Evolutionary conservation across 257 asterid genomes (phyloP).

Genomic region (Linderniella brevidens): DNA sequence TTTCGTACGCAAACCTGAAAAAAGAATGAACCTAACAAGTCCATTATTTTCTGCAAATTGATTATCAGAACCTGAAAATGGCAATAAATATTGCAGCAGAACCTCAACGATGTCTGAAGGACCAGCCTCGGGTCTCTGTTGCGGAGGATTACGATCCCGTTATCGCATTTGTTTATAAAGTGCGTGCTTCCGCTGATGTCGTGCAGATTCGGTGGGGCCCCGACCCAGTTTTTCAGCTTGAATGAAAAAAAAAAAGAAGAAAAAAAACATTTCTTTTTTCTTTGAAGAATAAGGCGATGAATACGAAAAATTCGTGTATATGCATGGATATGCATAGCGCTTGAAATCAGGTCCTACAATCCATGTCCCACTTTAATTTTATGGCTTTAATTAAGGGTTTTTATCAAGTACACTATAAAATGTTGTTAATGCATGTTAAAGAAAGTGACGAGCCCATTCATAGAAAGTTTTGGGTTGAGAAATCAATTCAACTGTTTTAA

Average conservation of each 20-base stretch:
- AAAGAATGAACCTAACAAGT: background rate
- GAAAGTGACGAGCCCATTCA: too few relatives aligned
- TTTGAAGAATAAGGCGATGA: slow-evolving; percentile 9
- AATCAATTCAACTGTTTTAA: too few relatives aligned
- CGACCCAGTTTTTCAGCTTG: slow-evolving; percentile 78
- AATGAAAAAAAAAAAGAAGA: slow-evolving; percentile 3
- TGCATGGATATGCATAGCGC: background rate
- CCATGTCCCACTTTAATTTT: too few relatives aligned
- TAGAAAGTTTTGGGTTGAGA: too few relatives aligned
- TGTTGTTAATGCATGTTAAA: too few relatives aligned
- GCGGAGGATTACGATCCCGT: slow-evolving; percentile 87
- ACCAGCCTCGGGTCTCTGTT: slow-evolving; percentile 73
- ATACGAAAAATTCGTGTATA: background rate
- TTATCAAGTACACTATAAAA: too few relatives aligned
- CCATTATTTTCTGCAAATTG: background rate
- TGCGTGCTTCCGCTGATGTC: slow-evolving; percentile 99
- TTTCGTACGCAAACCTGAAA: slow-evolving; percentile 75
- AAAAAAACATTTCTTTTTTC: slow-evolving; percentile 1
- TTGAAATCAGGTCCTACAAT: too few relatives aligned
- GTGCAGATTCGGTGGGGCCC: slow-evolving; percentile 73
- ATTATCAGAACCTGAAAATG: background rate
- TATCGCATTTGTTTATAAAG: slow-evolving; percentile 93
- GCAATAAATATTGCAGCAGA: background rate
- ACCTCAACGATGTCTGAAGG: slow-evolving; percentile 83
- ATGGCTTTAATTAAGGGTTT: too few relatives aligned